These are phyloP conservation scores for Pleurotus salmoneostramineus DNA, from an alignment of 768 basidiomycete species.

Conservation along the genomic window DNA sequence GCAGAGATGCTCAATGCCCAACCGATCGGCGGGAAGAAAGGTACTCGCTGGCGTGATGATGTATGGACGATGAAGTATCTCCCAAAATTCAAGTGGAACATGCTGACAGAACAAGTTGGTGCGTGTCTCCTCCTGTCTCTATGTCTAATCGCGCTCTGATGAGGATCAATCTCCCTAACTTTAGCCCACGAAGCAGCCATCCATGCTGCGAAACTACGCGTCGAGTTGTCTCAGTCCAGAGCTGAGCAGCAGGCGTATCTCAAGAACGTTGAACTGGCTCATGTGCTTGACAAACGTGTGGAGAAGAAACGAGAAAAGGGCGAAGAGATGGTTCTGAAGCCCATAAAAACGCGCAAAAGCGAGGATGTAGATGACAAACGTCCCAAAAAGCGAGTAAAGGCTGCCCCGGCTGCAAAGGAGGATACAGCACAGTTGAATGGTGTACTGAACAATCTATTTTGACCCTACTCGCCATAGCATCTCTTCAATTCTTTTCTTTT, in stretches of 20 bases:
- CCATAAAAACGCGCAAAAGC: conserved; percentile 25
- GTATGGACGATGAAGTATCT: conserved; percentile 99
- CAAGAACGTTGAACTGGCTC: conserved; percentile 89
- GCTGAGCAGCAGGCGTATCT: conserved; percentile 92
- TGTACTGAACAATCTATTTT: conserved; percentile 54
- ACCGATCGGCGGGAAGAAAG: conserved; percentile 92
- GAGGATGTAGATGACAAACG: conserved; percentile 3
- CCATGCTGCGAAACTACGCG: conserved; percentile 84
- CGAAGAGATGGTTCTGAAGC: conserved; percentile 42
- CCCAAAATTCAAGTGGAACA: conserved; percentile 97
- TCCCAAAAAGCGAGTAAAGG: background rate
- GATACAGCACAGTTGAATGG: conserved; percentile 22
- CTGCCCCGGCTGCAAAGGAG: background rate
- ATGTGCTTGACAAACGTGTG: conserved; percentile 76
- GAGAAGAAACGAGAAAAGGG: conserved; percentile 60
- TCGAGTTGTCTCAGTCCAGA: conserved; percentile 84
- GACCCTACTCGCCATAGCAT: too few species aligned
- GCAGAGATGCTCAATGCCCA: conserved; percentile 97
- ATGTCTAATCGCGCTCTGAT: background rate
- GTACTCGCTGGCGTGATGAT: conserved; percentile 89
- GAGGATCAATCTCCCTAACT: background rate
- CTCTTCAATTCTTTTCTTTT: too few species aligned
- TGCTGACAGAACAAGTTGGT: conserved; percentile 99
- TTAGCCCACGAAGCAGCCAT: conserved; percentile 91
- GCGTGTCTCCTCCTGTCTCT: conserved; percentile 26